Percentiles rank a stretch among this genome's conserved stretches.
Evolutionary conservation across 495 filamentous ascomycete genomes (phyloP).

Genomic region (Aspergillus biplanus): DNA sequence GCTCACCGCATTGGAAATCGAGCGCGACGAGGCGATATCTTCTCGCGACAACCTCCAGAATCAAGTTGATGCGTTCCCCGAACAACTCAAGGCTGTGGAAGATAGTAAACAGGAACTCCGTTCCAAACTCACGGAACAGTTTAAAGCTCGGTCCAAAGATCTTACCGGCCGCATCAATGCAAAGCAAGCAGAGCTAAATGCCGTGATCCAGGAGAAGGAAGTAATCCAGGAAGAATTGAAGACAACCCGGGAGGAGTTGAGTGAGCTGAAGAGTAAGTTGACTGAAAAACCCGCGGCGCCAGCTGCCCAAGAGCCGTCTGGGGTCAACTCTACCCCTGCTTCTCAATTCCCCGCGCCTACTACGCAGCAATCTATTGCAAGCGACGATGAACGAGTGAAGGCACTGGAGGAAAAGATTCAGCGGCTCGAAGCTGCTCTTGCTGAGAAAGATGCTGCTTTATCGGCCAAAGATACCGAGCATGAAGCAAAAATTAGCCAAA

Average conservation of each 20-base stretch:
- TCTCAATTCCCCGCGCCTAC: slow-evolving; percentile 41
- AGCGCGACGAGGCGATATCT: slow-evolving; percentile 68
- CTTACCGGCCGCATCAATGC: slow-evolving; percentile 54
- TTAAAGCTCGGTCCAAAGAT: slow-evolving; percentile 60
- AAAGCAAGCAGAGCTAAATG: slow-evolving; percentile 49
- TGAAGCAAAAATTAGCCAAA: slow-evolving; percentile 63
- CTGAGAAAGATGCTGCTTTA: slow-evolving; percentile 47
- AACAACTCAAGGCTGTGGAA: slow-evolving; percentile 54
- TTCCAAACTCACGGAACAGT: slow-evolving; percentile 60
- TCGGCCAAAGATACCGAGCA: slow-evolving; percentile 46
- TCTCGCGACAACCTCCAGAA: slow-evolving; percentile 63
- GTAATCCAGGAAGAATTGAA: slow-evolving; percentile 52
- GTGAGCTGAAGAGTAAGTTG: slow-evolving; percentile 40
- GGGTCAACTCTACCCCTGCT: slow-evolving; percentile 44
- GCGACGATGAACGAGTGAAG: slow-evolving; percentile 43
- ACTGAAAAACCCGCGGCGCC: slow-evolving; percentile 36
- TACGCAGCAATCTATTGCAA: slow-evolving; percentile 28
- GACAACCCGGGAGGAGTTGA: slow-evolving; percentile 46
- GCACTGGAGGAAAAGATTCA: slow-evolving; percentile 50
- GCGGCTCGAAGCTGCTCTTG: slow-evolving; percentile 53
- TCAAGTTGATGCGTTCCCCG: slow-evolving; percentile 49
- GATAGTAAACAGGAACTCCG: slow-evolving; percentile 53
- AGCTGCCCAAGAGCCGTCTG: slow-evolving; percentile 26
- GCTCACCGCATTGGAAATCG: slow-evolving; percentile 63
- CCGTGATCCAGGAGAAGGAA: slow-evolving; percentile 54